Evolutionary conservation across 306 rosid species (phyloP), one percentile per base, ranked within the genome.

Genomic region (Prinsepia uniflora): DNA sequence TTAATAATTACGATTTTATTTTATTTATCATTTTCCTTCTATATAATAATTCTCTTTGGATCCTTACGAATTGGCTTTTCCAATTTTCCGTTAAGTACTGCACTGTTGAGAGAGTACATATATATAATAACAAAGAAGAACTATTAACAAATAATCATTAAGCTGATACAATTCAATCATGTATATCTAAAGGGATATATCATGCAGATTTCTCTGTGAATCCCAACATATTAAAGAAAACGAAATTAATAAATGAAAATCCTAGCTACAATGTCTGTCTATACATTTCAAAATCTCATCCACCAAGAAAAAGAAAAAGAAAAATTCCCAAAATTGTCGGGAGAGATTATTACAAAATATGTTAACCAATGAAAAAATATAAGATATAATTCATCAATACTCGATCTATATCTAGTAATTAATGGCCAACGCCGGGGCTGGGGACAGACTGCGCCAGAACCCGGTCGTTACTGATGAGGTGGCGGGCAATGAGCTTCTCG

Each of bases 351-450:
- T 20, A 10, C 20, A 13, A 56, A 30, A 10, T 22, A 2, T 56
- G 60, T 1, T 74, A 83, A 71, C 15, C 24, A 55, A 62, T 6
- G 66, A 63, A 72, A 55, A 12, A 76, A 76, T 30, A 30, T 30
- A 30, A 30, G 36, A 30, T 30, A 30, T 30, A 30, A 30, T 30
- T 30, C 36, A 30, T 30, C 4, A 30, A 2, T 30, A 30, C 36
- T 30, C 36, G 36, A 30, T 30, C 36, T 30, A 30, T 30, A 30
- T 30, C 36, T 30, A 30, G 36, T 8, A 24, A n/a, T 47, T 52
- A 90, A 72, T 93, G 94, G 30, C 96, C 98, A 7, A 76, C 85
- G 8, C 98, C 97, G 13, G 98, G 97, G 84, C 96, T 93, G 0
- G 98, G 98, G 62, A 90, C 88, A 54, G 98, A 88, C 69, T 67